These are phyloP conservation scores for Dactylellina drechsleri DNA, from an alignment of 2,329 filamentous ascomycete species.

Conservation along the genomic window DNA sequence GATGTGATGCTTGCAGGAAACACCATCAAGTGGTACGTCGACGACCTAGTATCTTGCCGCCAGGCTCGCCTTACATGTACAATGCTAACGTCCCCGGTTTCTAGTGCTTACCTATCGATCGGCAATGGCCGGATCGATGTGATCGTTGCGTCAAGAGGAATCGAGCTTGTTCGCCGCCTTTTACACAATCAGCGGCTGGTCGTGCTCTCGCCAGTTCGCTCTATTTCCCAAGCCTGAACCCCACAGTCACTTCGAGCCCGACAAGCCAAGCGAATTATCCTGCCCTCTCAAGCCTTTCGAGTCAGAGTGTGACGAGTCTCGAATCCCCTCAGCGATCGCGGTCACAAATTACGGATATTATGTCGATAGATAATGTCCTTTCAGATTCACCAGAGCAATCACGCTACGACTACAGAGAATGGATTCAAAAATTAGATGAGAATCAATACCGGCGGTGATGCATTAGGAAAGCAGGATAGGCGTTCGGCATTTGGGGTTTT, in stretches of 20 bases:
- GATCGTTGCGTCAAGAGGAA: slow-evolving; percentile 53
- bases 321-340: slow-evolving; percentile 42
- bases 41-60: not conserved
- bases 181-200: slow-evolving; percentile 47
- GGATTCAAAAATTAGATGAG: slow-evolving; percentile 51
- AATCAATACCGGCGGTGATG: slow-evolving; percentile 51
- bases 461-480: slow-evolving; percentile 49
- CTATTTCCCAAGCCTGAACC: slow-evolving; percentile 49
- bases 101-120: slow-evolving; percentile 54
- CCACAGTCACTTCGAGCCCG: slow-evolving; percentile 33
- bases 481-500: slow-evolving; percentile 48
- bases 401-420: slow-evolving; percentile 51
- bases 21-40: slow-evolving; percentile 52
- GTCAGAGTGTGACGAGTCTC: slow-evolving; percentile 43
- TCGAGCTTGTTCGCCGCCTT: slow-evolving; percentile 48
- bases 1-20: slow-evolving; percentile 52
- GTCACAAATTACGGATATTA: slow-evolving; percentile 53
- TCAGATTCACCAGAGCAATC: slow-evolving; percentile 44
- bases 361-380: slow-evolving; percentile 54
- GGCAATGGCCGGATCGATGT: slow-evolving; percentile 54
- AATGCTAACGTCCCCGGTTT: slow-evolving; percentile 33
- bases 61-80: slow-evolving; percentile 1
- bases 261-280: slow-evolving; percentile 51
- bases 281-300: slow-evolving; percentile 50
- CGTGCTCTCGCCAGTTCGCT: slow-evolving; percentile 51